Evolutionary conservation across 2,329 filamentous ascomycete species (phyloP), one percentile per base, ranked within the genome.

Genomic region (Colletotrichum lupini): DNA sequence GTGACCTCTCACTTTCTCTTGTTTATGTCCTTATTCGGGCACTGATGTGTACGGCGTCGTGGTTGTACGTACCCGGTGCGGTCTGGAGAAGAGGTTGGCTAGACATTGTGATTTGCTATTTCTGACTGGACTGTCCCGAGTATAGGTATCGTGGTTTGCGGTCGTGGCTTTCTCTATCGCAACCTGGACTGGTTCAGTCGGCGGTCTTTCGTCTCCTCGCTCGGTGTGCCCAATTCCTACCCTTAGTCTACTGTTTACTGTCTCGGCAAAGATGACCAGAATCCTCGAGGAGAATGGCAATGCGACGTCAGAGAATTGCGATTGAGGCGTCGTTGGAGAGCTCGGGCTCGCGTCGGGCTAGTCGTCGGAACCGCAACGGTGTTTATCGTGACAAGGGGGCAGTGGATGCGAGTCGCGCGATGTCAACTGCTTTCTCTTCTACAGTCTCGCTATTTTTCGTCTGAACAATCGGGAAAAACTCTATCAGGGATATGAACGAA

Each of bases 81-180:
- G 95, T 96, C 82, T 98, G 95, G 77, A 99, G 94, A 72, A 99
- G 94, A 80, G 97, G 97, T 86, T 98, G 96, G 82, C 92, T 95
- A 76, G 97, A 99, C 97, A 99, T 98, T 82, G 65, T 64, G 53
- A 58, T 12, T 52, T 52, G 14, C 8, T 64, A 12, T 11, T 9
- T 37, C 49, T 30, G 9, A 32, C 35, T 57, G 1, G 5, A n/a
- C n/a, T 6, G 30, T 14, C 53, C 16, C 24, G 46, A 11, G 16
- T 53, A 24, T 37, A n/a, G 14, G 14, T 53, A 26, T 64, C 28
- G 12, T 53, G n/a, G 8, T 64, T 14, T 6, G 22, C 22, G 12
- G 24, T 16, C 12, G 9, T 24, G 5, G 26, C 6, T 67, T 22
- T 60, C 14, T 32, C 16, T 49, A 22, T 37, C 65, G 37, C 28